A percentile compares a stretch with the other conserved stretches of the same genome.
Conservation (phyloP, 1,284 basidiomycete species). For the Neolentinus lepideus region DNA sequence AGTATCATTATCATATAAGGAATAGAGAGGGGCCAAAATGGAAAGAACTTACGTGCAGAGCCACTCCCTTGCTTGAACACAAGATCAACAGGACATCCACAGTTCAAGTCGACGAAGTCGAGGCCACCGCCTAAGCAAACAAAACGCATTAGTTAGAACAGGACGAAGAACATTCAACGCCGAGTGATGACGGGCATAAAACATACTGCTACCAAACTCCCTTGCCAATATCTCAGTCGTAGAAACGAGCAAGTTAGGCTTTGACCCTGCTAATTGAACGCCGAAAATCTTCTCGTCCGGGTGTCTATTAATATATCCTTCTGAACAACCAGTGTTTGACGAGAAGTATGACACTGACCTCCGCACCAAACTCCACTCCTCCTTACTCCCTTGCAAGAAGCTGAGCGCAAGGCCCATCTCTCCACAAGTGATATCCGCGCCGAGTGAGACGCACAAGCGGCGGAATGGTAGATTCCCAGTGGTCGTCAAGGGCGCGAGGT, state of each 20-base stretch:
- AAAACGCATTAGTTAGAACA: not conserved
- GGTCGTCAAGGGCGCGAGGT: slow-evolving; percentile 92
- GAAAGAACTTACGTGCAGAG: slow-evolving; percentile 77
- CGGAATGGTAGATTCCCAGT: slow-evolving; percentile 98
- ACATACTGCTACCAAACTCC: slow-evolving; percentile 37
- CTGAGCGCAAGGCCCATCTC: slow-evolving; percentile 89
- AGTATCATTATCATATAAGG: no score
- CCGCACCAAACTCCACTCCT: slow-evolving; percentile 88
- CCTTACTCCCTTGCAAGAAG: slow-evolving; percentile 76
- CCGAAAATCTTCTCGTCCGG: slow-evolving; percentile 89
- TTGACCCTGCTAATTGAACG: slow-evolving; percentile 80
- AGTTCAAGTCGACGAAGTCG: slow-evolving; percentile 94
- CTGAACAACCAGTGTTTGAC: no score
- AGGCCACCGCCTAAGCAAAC: slow-evolving; percentile 23
- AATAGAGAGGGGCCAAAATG: no score
- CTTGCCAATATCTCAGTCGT: slow-evolving; percentile 79
- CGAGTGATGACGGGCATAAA: no score
- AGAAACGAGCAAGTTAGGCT: slow-evolving; percentile 71
- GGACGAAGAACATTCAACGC: no score
- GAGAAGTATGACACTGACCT: not conserved
- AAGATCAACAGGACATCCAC: slow-evolving; percentile 95
- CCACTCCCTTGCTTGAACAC: slow-evolving; percentile 92
- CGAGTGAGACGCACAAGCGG: slow-evolving; percentile 78
- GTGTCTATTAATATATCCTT: slow-evolving; percentile 42
- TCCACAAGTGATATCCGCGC: slow-evolving; percentile 92